phyloP scores from a whole-genome alignment of 176 grass and related monocot genomes.

The Pontederia paniculata region DNA sequence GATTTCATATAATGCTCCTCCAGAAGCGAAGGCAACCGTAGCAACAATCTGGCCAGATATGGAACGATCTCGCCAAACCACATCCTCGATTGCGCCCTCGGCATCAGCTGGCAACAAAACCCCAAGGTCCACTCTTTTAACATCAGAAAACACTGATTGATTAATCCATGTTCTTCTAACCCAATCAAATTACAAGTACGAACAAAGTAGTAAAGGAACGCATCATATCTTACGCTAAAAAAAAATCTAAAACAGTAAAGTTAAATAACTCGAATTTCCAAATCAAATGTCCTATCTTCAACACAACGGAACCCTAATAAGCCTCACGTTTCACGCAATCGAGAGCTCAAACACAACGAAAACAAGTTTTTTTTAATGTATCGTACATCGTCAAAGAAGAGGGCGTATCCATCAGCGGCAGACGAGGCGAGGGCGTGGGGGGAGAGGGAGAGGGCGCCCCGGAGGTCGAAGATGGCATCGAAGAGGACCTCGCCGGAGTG shows the following conservation, averaged over 20 bases:
- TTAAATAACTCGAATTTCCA: background rate
- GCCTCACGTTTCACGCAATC: background rate
- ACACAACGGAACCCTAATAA: too few species aligned
- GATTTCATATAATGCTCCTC: conserved; percentile 52
- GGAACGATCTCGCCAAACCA: conserved; percentile 68
- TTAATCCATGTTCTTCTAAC: too few species aligned
- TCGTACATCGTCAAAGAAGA: conserved; percentile 71
- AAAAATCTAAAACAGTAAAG: too few species aligned
- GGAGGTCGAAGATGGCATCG: conserved; percentile 61
- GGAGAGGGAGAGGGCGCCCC: conserved; percentile 36
- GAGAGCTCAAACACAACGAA: too few species aligned
- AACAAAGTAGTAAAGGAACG: too few species aligned
- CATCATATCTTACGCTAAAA: too few species aligned
- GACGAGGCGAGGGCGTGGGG: conserved; percentile 18
- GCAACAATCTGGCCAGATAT: conserved; percentile 46
- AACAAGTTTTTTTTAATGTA: too few species aligned
- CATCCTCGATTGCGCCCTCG: conserved; percentile 37
- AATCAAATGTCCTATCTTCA: background rate
- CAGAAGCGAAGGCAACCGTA: conserved; percentile 60
- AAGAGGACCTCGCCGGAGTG: conserved; percentile 69
- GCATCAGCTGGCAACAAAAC: conserved; percentile 22
- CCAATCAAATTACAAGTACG: too few species aligned
- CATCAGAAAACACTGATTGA: background rate
- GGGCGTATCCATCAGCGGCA: conserved; percentile 36
- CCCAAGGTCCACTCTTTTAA: background rate